Base-by-base conservation (phyloP, 1,284 basidiomycete species). In the Tetrapyrgos nigripes region DNA sequence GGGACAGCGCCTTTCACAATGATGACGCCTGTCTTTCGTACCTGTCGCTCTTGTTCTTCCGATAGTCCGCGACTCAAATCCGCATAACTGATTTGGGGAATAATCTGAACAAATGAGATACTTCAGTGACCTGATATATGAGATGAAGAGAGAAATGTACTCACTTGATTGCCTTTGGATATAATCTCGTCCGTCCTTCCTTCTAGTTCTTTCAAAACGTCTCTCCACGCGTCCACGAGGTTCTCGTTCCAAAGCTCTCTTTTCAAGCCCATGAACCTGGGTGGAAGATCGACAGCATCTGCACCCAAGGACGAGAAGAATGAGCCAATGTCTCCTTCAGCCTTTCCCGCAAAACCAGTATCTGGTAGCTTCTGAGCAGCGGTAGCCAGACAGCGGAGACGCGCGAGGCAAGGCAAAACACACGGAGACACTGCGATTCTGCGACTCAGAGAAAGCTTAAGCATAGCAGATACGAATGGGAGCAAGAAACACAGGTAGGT, bases 251-350 rank as follows among this genome's bases (percentile, higher is more conserved):
- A 80, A 1, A 88, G 68, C 40, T 73, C 71, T 62, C 81, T 80
- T 76, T 92, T 92, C 35, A 92, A 70, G 13, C 82, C 77, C 0
- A 79, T 68, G 61, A 91, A 92, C 0, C 87, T 81, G 8, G 75
- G 63, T 0, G 89, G 87, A 2, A 91, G 77, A 1, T 68, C 60
- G 1, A 73, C 70, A 2, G 71, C 66, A 57, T 80, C 79, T 10
- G 76, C 75, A 2, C 81, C 79, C 6, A 88, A 73, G 0, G 84
- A 84, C 10, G 55, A 57, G 26, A 57, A 57, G 11, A 49, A 50
- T 10, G 27, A 48, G 14, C 27, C 13, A 26, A 57, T 57, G 1
- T 26, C 37, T 3, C 55, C 55, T 3, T 50, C 37, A 10, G 13
- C 26, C 27, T 57, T 57, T 13, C 51, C 37, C 37, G 8, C 8